These are phyloP conservation scores for Pneumocystis murina DNA, from an alignment of 1,139 yeast genomes.

Conservation along the genomic window DNA sequence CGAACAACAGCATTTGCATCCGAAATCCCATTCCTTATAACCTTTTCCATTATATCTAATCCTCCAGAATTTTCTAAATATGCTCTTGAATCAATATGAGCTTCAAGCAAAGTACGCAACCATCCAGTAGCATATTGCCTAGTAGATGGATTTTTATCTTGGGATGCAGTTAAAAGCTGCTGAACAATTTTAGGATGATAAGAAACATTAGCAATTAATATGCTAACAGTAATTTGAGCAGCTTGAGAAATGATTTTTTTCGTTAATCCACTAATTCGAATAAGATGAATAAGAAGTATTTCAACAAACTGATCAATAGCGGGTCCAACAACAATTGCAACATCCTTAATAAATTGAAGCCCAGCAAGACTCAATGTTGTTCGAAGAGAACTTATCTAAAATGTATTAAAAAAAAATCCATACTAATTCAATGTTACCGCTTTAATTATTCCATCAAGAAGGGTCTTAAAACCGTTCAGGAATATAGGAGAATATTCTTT, in stretches of 20 bases:
- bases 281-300: slow-evolving; percentile 39
- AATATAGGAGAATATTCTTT: slow-evolving; percentile 32
- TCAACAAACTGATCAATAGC: slow-evolving; percentile 53
- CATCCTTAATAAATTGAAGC: slow-evolving; percentile 66
- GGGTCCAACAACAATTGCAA: slow-evolving; percentile 36
- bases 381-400: slow-evolving; percentile 44
- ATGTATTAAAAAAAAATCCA: background rate
- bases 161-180: slow-evolving; percentile 38
- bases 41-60: slow-evolving; percentile 36
- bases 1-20: slow-evolving; percentile 78
- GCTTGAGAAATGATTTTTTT: slow-evolving; percentile 65
- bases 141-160: slow-evolving; percentile 58
- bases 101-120: slow-evolving; percentile 41
- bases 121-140: slow-evolving; percentile 57
- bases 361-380: slow-evolving; percentile 70
- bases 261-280: slow-evolving; percentile 55
- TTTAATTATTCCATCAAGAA: slow-evolving; percentile 52
- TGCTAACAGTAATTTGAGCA: slow-evolving; percentile 53
- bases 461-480: slow-evolving; percentile 28
- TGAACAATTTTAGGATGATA: slow-evolving; percentile 40
- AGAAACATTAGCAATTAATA: slow-evolving; percentile 43
- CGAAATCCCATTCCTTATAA: slow-evolving; percentile 44
- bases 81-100: slow-evolving; percentile 32
- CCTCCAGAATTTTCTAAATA: slow-evolving; percentile 25
- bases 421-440: slow-evolving; percentile 29